Conservation (phyloP, 1,284 basidiomycete species). For the Leucoagaricus sp. region DNA sequence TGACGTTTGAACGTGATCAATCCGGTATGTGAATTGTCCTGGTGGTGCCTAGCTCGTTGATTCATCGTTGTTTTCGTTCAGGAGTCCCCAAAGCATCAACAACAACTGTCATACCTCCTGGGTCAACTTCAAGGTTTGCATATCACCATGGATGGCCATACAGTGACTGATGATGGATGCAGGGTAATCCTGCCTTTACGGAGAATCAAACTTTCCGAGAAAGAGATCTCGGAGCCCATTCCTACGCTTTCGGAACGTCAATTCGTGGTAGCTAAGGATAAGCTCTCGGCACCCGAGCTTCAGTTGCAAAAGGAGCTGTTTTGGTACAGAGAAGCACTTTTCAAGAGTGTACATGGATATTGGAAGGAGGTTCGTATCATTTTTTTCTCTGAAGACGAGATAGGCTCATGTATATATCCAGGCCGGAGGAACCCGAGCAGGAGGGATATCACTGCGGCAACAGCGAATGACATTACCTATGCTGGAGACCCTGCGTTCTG, state of each 20-base stretch:
- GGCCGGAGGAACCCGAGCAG: slow-evolving; percentile 75
- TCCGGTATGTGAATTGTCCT: slow-evolving; percentile 43
- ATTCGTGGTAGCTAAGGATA: slow-evolving; percentile 83
- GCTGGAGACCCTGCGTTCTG: slow-evolving; percentile 71
- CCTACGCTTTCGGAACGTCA: slow-evolving; percentile 89
- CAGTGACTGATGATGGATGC: slow-evolving; percentile 14
- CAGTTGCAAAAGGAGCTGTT: slow-evolving; percentile 76
- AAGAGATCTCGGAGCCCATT: slow-evolving; percentile 65
- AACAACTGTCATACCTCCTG: slow-evolving; percentile 76
- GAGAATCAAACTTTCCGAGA: slow-evolving; percentile 62
- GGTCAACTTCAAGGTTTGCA: slow-evolving; percentile 76
- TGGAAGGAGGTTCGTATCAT: slow-evolving; percentile 87
- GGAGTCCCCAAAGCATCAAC: slow-evolving; percentile 44
- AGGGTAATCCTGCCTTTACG: slow-evolving; percentile 82
- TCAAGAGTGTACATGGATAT: slow-evolving; percentile 63
- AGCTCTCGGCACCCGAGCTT: slow-evolving; percentile 60
- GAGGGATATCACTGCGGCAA: slow-evolving; percentile 73
- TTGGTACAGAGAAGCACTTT: slow-evolving; percentile 91
- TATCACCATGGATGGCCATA: slow-evolving; percentile 12
- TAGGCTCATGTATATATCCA: slow-evolving; percentile 31
- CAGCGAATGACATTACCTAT: slow-evolving; percentile 77
- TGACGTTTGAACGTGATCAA: slow-evolving; percentile 70
- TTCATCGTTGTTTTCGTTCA: slow-evolving; percentile 23
- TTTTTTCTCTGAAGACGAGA: too few relatives aligned
- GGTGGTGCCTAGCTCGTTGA: background rate